phyloP scores from a whole-genome alignment of 306 rosid species.

The Pueraria montana region DNA sequence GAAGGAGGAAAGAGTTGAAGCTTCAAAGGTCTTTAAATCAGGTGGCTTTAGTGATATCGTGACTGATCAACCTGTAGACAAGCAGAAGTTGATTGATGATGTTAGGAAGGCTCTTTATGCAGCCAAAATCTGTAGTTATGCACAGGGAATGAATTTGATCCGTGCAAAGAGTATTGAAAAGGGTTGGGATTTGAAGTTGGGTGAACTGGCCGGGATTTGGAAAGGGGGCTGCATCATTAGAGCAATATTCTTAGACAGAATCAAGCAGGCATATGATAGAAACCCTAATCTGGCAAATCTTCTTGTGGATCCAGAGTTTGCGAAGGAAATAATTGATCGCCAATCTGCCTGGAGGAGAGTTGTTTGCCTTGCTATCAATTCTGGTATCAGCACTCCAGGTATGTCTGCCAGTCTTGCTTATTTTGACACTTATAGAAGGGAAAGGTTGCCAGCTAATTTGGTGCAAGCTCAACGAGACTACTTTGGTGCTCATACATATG shows the following conservation, averaged over 20 bases:
- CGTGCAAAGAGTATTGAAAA: conserved; percentile 89
- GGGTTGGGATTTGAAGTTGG: conserved; percentile 86
- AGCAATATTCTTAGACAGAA: conserved; percentile 84
- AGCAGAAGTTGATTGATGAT: conserved; percentile 79
- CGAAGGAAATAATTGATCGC: conserved; percentile 85
- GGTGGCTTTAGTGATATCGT: conserved; percentile 71
- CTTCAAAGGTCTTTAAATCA: conserved; percentile 80
- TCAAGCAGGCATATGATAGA: conserved; percentile 88
- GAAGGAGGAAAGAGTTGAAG: conserved; percentile 91
- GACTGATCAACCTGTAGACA: conserved; percentile 70
- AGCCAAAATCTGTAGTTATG: conserved; percentile 93
- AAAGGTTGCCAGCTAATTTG: conserved; percentile 83
- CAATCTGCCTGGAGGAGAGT: conserved; percentile 92
- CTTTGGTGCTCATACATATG: conserved; percentile 94
- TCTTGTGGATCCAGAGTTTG: conserved; percentile 96
- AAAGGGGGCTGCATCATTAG: conserved; percentile 96
- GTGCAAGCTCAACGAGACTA: conserved; percentile 98
- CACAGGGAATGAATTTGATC: conserved; percentile 95
- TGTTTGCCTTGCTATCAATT: conserved; percentile 87
- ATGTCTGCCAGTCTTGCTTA: conserved; percentile 97
- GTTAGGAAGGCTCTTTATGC: conserved; percentile 94
- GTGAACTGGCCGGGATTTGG: conserved; percentile 94
- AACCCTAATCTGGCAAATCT: conserved; percentile 83
- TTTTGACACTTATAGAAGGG: conserved; percentile 85
- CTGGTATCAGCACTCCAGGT: conserved; percentile 91